phyloP scores from a whole-genome alignment of 176 grass and related monocot genomes.

The Oryza meyeriana region DNA sequence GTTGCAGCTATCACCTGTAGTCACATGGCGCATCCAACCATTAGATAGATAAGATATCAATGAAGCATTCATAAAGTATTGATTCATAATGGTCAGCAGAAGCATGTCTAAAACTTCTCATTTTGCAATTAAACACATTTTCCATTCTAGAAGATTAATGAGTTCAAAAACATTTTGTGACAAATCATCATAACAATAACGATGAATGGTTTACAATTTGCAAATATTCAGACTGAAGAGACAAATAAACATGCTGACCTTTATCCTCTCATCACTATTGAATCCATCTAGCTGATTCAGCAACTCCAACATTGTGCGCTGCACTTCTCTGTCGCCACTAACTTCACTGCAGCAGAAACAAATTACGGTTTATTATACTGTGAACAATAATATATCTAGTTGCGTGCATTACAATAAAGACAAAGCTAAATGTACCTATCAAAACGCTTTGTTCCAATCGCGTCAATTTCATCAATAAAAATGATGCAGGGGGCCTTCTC shows the following conservation, averaged over 20 bases:
- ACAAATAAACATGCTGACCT: constrained; percentile 39
- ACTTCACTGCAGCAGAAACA: constrained; percentile 54
- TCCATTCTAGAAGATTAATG: not conserved
- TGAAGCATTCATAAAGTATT: constrained; percentile 1
- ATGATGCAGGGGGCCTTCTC: constrained; percentile 84
- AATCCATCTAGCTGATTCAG: constrained; percentile 85
- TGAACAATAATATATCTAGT: not conserved
- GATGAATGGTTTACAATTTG: not conserved
- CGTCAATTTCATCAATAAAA: constrained; percentile 89
- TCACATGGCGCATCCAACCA: not conserved
- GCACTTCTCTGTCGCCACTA: constrained; percentile 79
- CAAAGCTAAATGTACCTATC: constrained; percentile 46
- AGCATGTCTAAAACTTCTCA: not conserved
- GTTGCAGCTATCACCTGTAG: constrained; percentile 79
- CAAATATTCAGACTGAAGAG: not conserved
- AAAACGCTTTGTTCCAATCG: constrained; percentile 84
- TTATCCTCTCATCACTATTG: constrained; percentile 79
- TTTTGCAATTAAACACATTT: not conserved
- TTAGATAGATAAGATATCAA: not conserved
- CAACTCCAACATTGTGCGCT: constrained; percentile 79
- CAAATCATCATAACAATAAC: not conserved
- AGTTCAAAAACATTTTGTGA: not conserved
- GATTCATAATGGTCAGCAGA: not conserved
- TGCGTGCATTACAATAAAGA: not conserved
- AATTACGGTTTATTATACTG: not conserved